Base-by-base conservation (phyloP, 257 asterid species). In the Nyctanthes arbortristis region DNA sequence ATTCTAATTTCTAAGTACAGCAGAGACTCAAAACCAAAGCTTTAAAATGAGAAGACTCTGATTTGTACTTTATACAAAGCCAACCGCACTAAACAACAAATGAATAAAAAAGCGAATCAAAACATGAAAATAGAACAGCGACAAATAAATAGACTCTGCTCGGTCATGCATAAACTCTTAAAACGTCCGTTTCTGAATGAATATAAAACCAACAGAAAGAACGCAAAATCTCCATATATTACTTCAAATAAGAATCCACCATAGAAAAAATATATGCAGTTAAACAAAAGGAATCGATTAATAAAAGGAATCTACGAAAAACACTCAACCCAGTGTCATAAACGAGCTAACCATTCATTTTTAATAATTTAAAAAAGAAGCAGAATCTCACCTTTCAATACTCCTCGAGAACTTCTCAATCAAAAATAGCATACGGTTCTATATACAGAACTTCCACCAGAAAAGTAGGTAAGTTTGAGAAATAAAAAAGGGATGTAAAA, bases 361-460 rank as follows among this genome's bases (percentile, higher is more conserved):
- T n/a, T 62, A 14, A 34, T 25, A 49, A 71, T 0, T 4, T 14
- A 20, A 58, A 58, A 6, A 9, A 39, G 69, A 32, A 31, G 30
- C 11, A 40, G 49, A n/a, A 4, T 1, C 60, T 37, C 76, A 84
- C 89, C 86, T 73, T n/a, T 35, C 47, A 52, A 73, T 56, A 68
- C 63, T 73, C 73, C 61, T 66, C 33, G 37, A 3, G 28, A 56
- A 43, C 7, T 66, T 32, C 65, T 31, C 55, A 72, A 74, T 65
- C 71, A 67, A 75, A 68, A 69, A 65, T 29, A 58, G 54, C 56
- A 59, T 52, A 16, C 75, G 57, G 78, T 61, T 66, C 20, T 35
- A 57, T 43, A 33, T 54, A 58, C 62, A 32, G 40, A 57, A 49
- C 24, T 52, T 52, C 14, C 14, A 52, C 59, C 2, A 66, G 10